Percentiles rank a stretch among this genome's conserved stretches.
Evolutionary conservation across 345 rosid species (phyloP).

Genomic region (Nephelium lappaceum): DNA sequence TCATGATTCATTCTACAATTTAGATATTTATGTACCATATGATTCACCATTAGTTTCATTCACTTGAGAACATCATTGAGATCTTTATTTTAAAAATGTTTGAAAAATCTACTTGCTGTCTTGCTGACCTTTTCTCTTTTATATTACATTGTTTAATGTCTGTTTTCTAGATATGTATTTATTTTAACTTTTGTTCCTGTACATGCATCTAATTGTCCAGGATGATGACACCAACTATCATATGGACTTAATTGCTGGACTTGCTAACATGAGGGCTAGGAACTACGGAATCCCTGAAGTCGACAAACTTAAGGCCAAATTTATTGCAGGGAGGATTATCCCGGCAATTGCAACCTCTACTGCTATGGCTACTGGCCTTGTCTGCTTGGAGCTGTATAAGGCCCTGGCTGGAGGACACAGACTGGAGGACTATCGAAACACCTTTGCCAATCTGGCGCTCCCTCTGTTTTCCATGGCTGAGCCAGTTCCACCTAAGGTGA

Average conservation of each 20-base stretch:
- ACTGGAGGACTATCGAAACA: conserved; percentile 69
- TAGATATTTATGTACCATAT: neutral
- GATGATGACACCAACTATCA: conserved; percentile 79
- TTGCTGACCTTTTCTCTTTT: neutral
- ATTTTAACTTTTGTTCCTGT: neutral
- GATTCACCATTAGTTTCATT: neutral
- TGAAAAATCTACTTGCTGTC: neutral
- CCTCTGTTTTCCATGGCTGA: conserved; percentile 77
- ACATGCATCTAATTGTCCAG: conserved; percentile 36
- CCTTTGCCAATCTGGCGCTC: conserved; percentile 72
- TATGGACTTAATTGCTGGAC: conserved; percentile 75
- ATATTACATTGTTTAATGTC: neutral
- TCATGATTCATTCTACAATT: neutral
- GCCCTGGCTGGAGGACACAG: conserved; percentile 63
- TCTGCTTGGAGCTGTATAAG: conserved; percentile 77
- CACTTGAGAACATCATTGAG: neutral
- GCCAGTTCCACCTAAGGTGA: conserved; percentile 81
- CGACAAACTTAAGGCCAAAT: conserved; percentile 77
- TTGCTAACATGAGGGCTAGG: conserved; percentile 85
- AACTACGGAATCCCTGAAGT: conserved; percentile 75
- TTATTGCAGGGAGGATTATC: conserved; percentile 78
- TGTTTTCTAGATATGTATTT: neutral
- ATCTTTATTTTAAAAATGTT: neutral
- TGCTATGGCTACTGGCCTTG: conserved; percentile 88
- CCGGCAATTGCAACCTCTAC: conserved; percentile 89